Evolutionary conservation across 345 rosid species (phyloP), one percentile per base, ranked within the genome.

Genomic region (Toxicodendron radicans): DNA sequence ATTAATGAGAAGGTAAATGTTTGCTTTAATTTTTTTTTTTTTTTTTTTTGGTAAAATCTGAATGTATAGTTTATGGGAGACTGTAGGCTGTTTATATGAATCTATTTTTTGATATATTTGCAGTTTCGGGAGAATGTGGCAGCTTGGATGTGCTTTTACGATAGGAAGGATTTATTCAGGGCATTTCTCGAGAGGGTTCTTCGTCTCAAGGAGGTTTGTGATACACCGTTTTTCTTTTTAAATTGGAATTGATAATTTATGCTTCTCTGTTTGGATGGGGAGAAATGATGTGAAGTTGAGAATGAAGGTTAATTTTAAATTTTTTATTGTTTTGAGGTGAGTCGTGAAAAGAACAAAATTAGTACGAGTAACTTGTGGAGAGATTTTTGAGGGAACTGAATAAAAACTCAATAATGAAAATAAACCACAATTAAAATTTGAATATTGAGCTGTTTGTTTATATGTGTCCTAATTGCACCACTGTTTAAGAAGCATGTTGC

Each of bases 121-220:
- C 86, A 95, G 99, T 95, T 95, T 65, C 90, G 99, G 72, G 98
- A 95, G 92, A 93, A 93, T 77, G 97, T 95, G 73, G 92, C 91
- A 21, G 99, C 97, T 85, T 95, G 99, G 99, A 68, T 84, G 62
- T 95, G 98, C 83, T 95, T 95, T 84, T 87, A 95, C 71, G 97
- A 93, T 75, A 70, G 78, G 33, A 92, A 90, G 72, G 92, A 90
- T 63, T 80, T 81, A 6, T 95, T 95, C 82, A 85, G 69, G 76
- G 82, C 85, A 76, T 95, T 95, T 77, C 96, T 95, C 18, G 88
- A 85, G 75, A 84, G 93, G 82, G 97, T 93, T 78, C 84, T 95
- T 79, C 84, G 81, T 49, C 90, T 95, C 63, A 95, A 91, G 87
- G 95, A 93, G 99, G 99, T 95, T 70, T 74, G 90, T 83, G 74